Conservation (phyloP, 345 rosid genomes). For the Geranium rotundifolium region DNA sequence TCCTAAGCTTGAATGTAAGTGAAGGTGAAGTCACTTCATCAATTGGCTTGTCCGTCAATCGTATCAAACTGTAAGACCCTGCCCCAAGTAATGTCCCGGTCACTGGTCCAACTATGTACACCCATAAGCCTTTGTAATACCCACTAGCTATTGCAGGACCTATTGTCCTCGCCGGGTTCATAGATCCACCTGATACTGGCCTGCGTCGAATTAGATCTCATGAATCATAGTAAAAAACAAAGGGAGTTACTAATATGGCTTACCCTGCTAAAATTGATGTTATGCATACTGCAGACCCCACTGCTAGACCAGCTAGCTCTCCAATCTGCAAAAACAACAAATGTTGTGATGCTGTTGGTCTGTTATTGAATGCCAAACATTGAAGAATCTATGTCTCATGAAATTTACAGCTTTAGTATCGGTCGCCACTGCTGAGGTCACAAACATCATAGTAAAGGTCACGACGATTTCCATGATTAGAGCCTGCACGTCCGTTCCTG, state of each 20-base stretch:
- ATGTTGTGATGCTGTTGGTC: neutral
- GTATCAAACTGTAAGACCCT: constrained; percentile 28
- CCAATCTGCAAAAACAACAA: constrained; percentile 22
- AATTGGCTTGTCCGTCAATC: constrained; percentile 13
- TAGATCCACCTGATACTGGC: constrained; percentile 45
- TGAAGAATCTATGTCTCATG: neutral
- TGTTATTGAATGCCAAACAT: too few species aligned
- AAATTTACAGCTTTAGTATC: constrained; percentile 32
- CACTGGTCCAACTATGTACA: constrained; percentile 37
- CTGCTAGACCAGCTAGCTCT: constrained; percentile 48
- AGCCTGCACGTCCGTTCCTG: constrained; percentile 39
- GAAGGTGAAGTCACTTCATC: constrained; percentile 19
- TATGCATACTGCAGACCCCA: constrained; percentile 45
- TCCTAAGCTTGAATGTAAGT: constrained; percentile 15
- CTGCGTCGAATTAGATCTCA: constrained; percentile 15
- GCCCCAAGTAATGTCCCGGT: constrained; percentile 33
- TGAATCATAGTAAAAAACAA: too few species aligned
- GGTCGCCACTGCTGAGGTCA: constrained; percentile 39
- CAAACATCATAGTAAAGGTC: constrained; percentile 40
- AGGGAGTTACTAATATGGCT: constrained; percentile 1
- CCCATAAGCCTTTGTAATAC: constrained; percentile 38
- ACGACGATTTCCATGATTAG: constrained; percentile 42
- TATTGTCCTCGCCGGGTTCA: constrained; percentile 50
- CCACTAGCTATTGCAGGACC: constrained; percentile 42
- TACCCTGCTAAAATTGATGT: constrained; percentile 49